Conservation (phyloP, 2,329 filamentous ascomycete genomes). For the Aspergillus pseudoviridinutans region DNA sequence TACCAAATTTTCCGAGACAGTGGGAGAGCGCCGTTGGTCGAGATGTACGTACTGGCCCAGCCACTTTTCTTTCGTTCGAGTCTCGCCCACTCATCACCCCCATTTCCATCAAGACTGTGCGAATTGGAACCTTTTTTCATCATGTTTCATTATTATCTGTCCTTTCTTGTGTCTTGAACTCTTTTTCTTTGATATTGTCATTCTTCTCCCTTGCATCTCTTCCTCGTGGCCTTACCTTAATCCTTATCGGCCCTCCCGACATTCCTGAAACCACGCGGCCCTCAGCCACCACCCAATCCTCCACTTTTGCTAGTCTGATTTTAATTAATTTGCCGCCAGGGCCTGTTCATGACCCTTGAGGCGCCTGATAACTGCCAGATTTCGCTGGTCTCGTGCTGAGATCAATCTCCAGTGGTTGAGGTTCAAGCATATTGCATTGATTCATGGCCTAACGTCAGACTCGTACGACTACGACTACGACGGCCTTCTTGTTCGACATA, state of each 20-base stretch:
- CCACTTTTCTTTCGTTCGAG: conserved; percentile 12
- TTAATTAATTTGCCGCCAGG: not conserved
- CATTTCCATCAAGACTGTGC: not conserved
- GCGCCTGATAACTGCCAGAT: not conserved
- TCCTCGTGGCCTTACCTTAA: conserved; percentile 2
- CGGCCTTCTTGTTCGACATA: too few relatives aligned
- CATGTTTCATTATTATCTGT: not conserved
- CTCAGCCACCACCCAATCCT: not conserved
- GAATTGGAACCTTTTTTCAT: not conserved
- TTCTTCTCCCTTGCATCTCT: conserved; percentile 1
- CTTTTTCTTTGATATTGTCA: not conserved
- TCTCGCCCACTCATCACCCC: not conserved
- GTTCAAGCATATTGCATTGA: too few relatives aligned
- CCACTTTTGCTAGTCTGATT: not conserved
- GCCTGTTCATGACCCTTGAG: not conserved
- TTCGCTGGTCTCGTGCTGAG: not conserved
- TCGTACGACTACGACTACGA: too few relatives aligned
- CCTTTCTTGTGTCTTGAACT: not conserved
- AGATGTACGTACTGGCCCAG: conserved; percentile 11
- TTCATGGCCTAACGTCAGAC: too few relatives aligned
- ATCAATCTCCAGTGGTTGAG: not conserved
- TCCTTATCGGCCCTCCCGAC: not conserved
- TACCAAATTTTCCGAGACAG: not conserved
- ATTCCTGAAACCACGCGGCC: conserved; percentile 3
- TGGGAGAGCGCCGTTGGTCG: not conserved